Evolutionary conservation across 371 early-diverging fungal genomes (phyloP).

Genomic region (Mucor velutinosus): DNA sequence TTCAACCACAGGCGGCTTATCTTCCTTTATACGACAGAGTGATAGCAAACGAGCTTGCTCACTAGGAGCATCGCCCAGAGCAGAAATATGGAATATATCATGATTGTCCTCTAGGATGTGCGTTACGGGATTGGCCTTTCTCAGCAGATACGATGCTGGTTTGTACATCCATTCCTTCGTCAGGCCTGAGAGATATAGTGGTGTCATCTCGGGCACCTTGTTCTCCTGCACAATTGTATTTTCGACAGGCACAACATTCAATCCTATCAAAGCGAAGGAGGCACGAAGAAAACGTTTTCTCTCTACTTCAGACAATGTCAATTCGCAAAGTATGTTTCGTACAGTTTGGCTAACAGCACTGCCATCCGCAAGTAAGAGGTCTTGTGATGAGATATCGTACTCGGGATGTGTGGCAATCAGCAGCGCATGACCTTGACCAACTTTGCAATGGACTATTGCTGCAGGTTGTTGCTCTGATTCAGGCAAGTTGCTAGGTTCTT

Average conservation of each 20-base stretch:
- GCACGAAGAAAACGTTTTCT: slow-evolving; percentile 54
- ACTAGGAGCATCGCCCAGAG: background rate
- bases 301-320: slow-evolving; percentile 47
- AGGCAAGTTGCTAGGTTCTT: slow-evolving; percentile 32
- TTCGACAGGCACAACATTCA: slow-evolving; percentile 41
- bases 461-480: slow-evolving; percentile 26
- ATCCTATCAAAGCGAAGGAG: slow-evolving; percentile 55
- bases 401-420: slow-evolving; percentile 77
- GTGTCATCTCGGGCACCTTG: slow-evolving; percentile 49
- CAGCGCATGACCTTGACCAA: slow-evolving; percentile 69
- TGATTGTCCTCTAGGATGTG: slow-evolving; percentile 34
- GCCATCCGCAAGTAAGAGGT: slow-evolving; percentile 37
- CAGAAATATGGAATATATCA: slow-evolving; percentile 41
- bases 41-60: slow-evolving; percentile 8
- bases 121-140: slow-evolving; percentile 19
- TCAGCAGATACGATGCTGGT: slow-evolving; percentile 19
- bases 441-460: slow-evolving; percentile 56
- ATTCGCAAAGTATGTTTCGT: slow-evolving; percentile 39
- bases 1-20: slow-evolving; percentile 11
- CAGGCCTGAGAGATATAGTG: slow-evolving; percentile 57
- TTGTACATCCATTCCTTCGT: slow-evolving; percentile 30
- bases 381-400: slow-evolving; percentile 60
- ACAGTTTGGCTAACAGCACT: slow-evolving; percentile 14
- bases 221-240: slow-evolving; percentile 26
- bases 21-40: slow-evolving; percentile 8